Conservation (phyloP, 1,284 basidiomycete genomes). For the Irpex sp. region DNA sequence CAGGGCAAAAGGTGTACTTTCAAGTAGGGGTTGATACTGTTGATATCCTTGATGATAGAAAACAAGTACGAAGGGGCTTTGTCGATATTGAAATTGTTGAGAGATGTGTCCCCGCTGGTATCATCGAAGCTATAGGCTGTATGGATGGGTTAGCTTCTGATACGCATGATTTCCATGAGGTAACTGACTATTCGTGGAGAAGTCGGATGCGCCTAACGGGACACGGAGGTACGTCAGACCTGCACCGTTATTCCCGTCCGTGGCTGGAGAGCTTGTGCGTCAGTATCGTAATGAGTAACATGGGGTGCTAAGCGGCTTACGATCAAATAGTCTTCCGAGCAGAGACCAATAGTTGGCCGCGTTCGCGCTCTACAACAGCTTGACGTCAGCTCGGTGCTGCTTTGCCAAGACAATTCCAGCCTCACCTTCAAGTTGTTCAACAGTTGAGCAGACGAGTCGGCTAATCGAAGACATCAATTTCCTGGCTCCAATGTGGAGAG, state of each 20-base stretch:
- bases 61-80: conserved; percentile 45
- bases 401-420: conserved; percentile 1
- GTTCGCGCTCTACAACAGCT: conserved; percentile 33
- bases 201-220: conserved; percentile 51
- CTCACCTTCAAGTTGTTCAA: conserved; percentile 44
- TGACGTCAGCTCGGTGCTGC: neutral
- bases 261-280: conserved; percentile 27
- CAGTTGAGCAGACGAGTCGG: conserved; percentile 47
- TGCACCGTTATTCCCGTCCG: conserved; percentile 41
- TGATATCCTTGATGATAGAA: conserved; percentile 42
- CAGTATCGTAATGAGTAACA: neutral
- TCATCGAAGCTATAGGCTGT: conserved; percentile 49
- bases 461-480: conserved; percentile 20
- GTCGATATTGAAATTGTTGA: conserved; percentile 39
- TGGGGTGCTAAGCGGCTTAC: conserved; percentile 23
- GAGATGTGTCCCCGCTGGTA: conserved; percentile 36
- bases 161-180: neutral
- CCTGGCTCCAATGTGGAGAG: neutral
- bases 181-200: conserved; percentile 27
- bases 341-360: conserved; percentile 41
- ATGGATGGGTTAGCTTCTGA: neutral
- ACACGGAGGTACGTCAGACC: conserved; percentile 50
- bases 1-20: conserved; percentile 46
- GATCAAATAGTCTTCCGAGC: conserved; percentile 42
- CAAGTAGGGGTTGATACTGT: conserved; percentile 37